Base-by-base conservation (phyloP, 2,329 filamentous ascomycete species). In the Colletotrichum lupini region DNA sequence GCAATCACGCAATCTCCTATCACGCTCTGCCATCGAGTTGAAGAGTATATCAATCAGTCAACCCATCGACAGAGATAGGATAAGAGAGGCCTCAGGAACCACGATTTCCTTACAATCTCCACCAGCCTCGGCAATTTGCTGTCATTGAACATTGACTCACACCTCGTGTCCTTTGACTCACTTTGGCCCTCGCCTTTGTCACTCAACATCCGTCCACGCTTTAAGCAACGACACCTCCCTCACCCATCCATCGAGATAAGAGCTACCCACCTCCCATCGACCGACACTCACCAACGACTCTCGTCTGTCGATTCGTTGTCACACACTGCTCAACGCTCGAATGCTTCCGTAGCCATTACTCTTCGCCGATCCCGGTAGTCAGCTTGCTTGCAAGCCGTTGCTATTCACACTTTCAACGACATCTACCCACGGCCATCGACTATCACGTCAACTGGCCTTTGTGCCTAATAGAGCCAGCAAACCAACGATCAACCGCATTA, bases 371-470 rank as follows among this genome's bases (percentile, higher is more conserved):
- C 69, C 46, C 73, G 69, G 66, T 75, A 73, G 67, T 76, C 53
- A 56, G 73, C 73, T 76, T 76, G 74, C 66, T 72, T 73, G 73
- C 74, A 76, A 75, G 74, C 73, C 66, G 71, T 73, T 75, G 57
- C 61, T 55, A 55, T 49, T 56, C 24, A 66, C 52, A 64, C 16
- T 57, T 67, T 19, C 56, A 59, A 75, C 68, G 65, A 75, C 61
- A 46, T 35, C 69, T 61, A 61, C 52, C 62, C 59, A 60, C 66
- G 71, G 70, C 71, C 37, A 68, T 66, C 57, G 16, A 67, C 42
- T 24, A 66, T 49, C 46, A 62, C 14, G 8, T 42, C 46, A 30
- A 28, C 55, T 26, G 42, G 55, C 65, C 70, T 69, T 67, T 35
- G 70, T 71, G 73, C 57, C 73, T 59, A 35, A 11, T 19, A 68